phyloP scores from a whole-genome alignment of 2,329 filamentous ascomycete species.

The Trichoderma breve region DNA sequence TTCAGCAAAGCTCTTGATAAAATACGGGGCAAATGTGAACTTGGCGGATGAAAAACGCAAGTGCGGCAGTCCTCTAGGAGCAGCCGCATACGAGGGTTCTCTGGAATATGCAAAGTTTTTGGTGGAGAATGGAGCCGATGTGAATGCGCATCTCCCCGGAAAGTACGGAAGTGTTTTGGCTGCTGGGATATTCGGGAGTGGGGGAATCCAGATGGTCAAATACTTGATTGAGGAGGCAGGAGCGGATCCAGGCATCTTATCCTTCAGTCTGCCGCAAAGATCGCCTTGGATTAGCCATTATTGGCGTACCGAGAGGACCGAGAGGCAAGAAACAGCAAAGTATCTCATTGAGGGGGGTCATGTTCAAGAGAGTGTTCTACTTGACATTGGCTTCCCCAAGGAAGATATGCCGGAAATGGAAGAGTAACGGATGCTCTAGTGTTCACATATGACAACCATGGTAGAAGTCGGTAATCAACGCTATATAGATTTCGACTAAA shows the following conservation, averaged over 20 bases:
- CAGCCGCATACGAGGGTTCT: neutral
- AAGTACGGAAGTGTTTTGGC: neutral
- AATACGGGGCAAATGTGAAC: neutral
- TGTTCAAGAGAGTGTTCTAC: neutral
- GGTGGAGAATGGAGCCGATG: neutral
- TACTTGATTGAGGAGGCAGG: slow-evolving; percentile 7
- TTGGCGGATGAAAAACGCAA: rapidly evolving
- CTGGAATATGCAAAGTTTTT: neutral
- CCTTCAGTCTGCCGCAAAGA: neutral
- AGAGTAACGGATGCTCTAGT: neutral
- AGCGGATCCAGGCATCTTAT: neutral
- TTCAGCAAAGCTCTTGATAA: neutral
- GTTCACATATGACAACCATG: too few relatives aligned
- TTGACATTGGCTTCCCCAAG: neutral
- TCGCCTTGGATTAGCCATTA: neutral
- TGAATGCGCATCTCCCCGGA: neutral
- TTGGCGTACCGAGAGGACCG: rapidly evolving
- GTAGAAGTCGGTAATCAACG: too few relatives aligned
- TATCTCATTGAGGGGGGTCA: neutral
- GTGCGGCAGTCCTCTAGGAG: neutral
- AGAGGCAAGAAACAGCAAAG: neutral
- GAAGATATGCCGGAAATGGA: neutral
- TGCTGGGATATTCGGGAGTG: neutral
- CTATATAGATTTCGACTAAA: too few relatives aligned
- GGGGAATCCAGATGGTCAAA: neutral